phyloP scores from a whole-genome alignment of 306 rosid genomes.

The Chamaecrista fasciculata region DNA sequence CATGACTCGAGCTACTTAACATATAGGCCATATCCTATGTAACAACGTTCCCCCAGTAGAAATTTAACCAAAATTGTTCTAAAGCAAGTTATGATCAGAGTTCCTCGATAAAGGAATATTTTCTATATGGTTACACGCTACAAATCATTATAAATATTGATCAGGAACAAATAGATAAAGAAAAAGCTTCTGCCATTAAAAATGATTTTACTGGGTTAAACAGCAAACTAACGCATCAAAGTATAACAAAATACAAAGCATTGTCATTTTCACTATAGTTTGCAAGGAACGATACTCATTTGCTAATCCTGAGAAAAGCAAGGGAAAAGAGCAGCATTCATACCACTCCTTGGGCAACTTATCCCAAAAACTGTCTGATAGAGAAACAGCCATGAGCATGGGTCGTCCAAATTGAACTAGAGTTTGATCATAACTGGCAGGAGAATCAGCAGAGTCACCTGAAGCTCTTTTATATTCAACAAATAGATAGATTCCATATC shows the following conservation, averaged over 20 bases:
- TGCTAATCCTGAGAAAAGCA: not conserved
- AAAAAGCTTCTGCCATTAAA: not conserved
- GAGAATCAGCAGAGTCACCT: slow-evolving; percentile 18
- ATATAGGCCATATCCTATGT: slow-evolving; percentile 2
- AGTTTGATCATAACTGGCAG: slow-evolving; percentile 43
- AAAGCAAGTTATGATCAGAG: slow-evolving; percentile 4
- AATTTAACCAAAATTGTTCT: slow-evolving; percentile 1
- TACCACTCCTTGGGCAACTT: slow-evolving; percentile 86
- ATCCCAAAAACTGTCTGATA: slow-evolving; percentile 53
- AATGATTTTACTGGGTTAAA: not conserved
- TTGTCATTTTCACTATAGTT: not conserved
- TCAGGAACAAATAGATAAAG: not conserved
- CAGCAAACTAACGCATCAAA: not conserved
- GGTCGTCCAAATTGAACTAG: slow-evolving; percentile 80
- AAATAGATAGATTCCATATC: slow-evolving; percentile 89
- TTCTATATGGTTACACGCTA: not conserved
- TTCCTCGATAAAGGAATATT: not conserved
- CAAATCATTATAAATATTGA: not conserved
- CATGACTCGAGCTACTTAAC: not conserved
- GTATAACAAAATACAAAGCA: not conserved
- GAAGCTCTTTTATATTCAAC: slow-evolving; percentile 51
- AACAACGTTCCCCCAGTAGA: not conserved
- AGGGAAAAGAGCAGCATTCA: slow-evolving; percentile 32
- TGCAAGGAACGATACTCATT: not conserved
- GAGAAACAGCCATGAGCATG: slow-evolving; percentile 64